Base-by-base conservation (phyloP, 768 basidiomycete genomes). In the Phaeolepiota aurea region DNA sequence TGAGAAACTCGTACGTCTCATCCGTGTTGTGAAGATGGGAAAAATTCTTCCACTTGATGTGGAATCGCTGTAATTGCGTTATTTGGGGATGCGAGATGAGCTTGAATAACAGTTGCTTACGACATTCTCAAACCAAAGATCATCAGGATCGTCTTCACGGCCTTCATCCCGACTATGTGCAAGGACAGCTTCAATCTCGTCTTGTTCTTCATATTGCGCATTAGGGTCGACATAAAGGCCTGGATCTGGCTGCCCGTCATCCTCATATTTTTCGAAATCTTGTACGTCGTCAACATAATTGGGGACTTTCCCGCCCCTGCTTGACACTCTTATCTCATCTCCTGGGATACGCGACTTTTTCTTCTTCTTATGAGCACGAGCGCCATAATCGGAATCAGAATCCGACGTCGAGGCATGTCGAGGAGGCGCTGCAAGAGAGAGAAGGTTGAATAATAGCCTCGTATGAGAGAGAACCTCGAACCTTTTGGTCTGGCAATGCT, bases 21-120 rank as follows among this genome's bases (percentile, higher is more conserved):
- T 98, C 94, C n/a, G 96, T 99, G 56, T 99, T 97, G 69, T 98
- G 96, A 12, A 98, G 73, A 58, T 98, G 94, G 7, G 92, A 96
- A 62, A 92, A 98, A 51, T 80, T 82, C 63, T 98, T 97, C 96
- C 96, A 99, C 63, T 99, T 99, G 71, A 99, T 92, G 58, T 97
- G 91, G 70, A 86, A 99, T 38, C 92, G 91, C 92, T 96, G 55
- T 2, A 49, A 44, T 39, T 18, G 41, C 41, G 32, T 20, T 30
- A 11, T 43, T 45, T 33, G 42, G 38, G 35, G 44, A 41, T 20
- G 13, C 9, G 23, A 38, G 41, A 15, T 40, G 16, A 40, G 48
- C 44, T 34, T 41, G 42, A 40, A 38, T 22, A 45, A 32, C 38
- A n/a, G 39, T 20, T 16, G 59, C 74, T 41, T 59, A 91, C 92